A percentile compares a stretch with the other conserved stretches of the same genome.
These are phyloP conservation scores for Mitragyna speciosa DNA, from an alignment of 257 asterid genomes.

Conservation along the genomic window DNA sequence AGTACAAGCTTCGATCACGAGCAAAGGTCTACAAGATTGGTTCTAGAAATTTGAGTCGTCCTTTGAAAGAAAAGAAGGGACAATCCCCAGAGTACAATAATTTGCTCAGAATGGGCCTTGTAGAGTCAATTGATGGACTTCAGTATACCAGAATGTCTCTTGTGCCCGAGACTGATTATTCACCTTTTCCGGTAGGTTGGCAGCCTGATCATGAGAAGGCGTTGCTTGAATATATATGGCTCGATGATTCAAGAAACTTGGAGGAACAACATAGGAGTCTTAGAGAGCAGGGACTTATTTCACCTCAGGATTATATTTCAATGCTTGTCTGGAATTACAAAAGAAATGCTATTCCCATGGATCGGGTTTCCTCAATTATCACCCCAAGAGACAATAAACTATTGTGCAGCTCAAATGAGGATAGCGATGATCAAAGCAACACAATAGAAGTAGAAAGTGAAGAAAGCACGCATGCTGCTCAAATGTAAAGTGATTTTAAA, in stretches of 20 bases:
- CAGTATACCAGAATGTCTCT: slow-evolving; percentile 92
- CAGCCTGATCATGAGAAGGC: slow-evolving; percentile 94
- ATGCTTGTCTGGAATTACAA: slow-evolving; percentile 98
- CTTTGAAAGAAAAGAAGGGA: slow-evolving; percentile 91
- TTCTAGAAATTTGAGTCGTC: slow-evolving; percentile 79
- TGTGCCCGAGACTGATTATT: slow-evolving; percentile 91
- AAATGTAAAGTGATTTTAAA: slow-evolving; percentile 36
- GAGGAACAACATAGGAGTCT: slow-evolving; percentile 71
- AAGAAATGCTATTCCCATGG: slow-evolving; percentile 57
- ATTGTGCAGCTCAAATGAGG: slow-evolving; percentile 46
- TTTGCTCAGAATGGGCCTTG: slow-evolving; percentile 91
- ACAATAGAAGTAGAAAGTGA: slow-evolving; percentile 50
- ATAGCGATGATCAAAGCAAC: slow-evolving; percentile 24
- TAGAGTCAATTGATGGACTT: slow-evolving; percentile 91
- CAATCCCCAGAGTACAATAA: slow-evolving; percentile 91
- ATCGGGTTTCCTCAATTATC: slow-evolving; percentile 47
- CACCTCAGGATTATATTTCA: slow-evolving; percentile 91
- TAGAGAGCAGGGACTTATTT: slow-evolving; percentile 77
- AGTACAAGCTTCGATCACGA: slow-evolving; percentile 88
- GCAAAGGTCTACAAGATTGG: slow-evolving; percentile 94
- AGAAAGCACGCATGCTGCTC: slow-evolving; percentile 44
- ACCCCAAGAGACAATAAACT: slow-evolving; percentile 34
- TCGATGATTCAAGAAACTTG: slow-evolving; percentile 61
- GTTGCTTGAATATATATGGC: slow-evolving; percentile 73
- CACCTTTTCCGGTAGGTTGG: slow-evolving; percentile 85